Percentiles rank a stretch among this genome's conserved stretches.
phyloP scores from a whole-genome alignment of 768 basidiomycete species.

The Suillus hirtellus region DNA sequence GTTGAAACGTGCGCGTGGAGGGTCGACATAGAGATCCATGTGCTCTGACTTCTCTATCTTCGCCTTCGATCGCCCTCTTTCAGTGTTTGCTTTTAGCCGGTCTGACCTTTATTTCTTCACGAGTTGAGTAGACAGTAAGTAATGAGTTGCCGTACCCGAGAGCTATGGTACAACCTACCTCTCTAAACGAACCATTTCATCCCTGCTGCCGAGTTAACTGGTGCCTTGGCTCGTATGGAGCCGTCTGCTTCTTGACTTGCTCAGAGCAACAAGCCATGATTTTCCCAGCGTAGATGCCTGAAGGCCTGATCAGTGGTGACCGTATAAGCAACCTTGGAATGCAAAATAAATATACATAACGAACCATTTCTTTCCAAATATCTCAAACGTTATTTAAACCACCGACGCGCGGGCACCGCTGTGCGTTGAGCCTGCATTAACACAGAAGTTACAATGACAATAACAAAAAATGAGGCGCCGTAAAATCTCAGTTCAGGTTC shows the following conservation, averaged over 20 bases:
- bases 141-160: conserved; percentile 27
- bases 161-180: conserved; percentile 45
- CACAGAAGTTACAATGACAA: no score
- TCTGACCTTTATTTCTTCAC: conserved; percentile 97
- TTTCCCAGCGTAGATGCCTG: conserved; percentile 88
- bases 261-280: conserved; percentile 87
- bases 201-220: conserved; percentile 80
- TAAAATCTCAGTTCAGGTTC: no score
- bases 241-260: conserved; percentile 84
- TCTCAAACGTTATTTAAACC: conserved; percentile 84
- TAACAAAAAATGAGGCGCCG: no score
- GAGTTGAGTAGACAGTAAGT: conserved; percentile 42
- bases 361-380: conserved; percentile 94
- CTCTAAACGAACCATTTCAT: conserved; percentile 95
- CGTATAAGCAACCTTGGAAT: neutral
- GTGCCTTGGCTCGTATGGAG: conserved; percentile 78
- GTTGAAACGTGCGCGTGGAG: conserved; percentile 79
- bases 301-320: neutral
- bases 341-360: conserved; percentile 19
- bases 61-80: conserved; percentile 45
- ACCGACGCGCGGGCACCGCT: conserved; percentile 72
- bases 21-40: conserved; percentile 91
- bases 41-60: conserved; percentile 92
- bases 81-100: conserved; percentile 56
- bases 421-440: conserved; percentile 55